Evolutionary conservation across 2,329 filamentous ascomycete species (phyloP).

Genomic region (Xylariales sp.): DNA sequence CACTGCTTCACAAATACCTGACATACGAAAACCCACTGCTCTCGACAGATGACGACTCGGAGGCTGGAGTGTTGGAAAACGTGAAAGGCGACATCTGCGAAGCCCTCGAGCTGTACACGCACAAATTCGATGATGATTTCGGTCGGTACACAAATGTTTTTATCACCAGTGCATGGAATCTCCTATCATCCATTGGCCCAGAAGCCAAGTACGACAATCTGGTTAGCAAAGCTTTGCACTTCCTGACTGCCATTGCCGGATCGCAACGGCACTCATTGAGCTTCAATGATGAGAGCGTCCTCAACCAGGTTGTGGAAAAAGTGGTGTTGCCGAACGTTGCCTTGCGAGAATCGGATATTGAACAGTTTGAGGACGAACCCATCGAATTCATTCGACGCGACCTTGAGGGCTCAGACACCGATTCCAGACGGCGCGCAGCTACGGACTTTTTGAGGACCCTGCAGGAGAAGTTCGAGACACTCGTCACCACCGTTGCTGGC

Average conservation of each 20-base stretch:
- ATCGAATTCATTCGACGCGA: constrained; percentile 97
- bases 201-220: constrained; percentile 93
- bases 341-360: constrained; percentile 86
- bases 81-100: constrained; percentile 95
- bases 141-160: constrained; percentile 75
- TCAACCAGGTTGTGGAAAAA: constrained; percentile 89
- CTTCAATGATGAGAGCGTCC: constrained; percentile 77
- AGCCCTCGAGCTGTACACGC: constrained; percentile 80
- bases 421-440: constrained; percentile 85
- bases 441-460: constrained; percentile 91
- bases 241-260: constrained; percentile 83
- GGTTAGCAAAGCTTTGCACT: constrained; percentile 91
- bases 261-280: constrained; percentile 72
- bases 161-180: constrained; percentile 84
- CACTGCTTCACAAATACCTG: constrained; percentile 87
- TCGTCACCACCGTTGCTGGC: constrained; percentile 83
- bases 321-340: constrained; percentile 92
- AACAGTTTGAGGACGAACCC: constrained; percentile 96
- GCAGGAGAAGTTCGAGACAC: constrained; percentile 79
- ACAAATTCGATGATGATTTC: constrained; percentile 96
- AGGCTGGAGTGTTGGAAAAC: constrained; percentile 78
- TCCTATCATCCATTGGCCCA: constrained; percentile 79
- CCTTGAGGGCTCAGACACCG: constrained; percentile 91
- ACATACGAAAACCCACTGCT: constrained; percentile 82
- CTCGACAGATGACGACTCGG: constrained; percentile 81